phyloP scores from a whole-genome alignment of 805 yeast genomes.

The Yarrowia sp. region DNA sequence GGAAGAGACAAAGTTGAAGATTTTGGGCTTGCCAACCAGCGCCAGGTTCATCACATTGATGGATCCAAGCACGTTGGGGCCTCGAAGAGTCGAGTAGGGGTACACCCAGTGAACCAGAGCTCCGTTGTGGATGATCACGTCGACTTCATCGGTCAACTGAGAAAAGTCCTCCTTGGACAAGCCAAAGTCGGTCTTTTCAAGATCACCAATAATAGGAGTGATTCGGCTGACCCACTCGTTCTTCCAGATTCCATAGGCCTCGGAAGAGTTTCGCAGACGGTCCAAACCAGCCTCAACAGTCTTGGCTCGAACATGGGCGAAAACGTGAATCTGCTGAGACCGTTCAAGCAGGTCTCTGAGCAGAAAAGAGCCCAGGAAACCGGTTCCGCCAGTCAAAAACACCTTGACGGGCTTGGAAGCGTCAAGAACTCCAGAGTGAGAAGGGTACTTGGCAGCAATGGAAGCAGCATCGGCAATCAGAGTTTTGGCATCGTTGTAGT shows the following conservation, averaged over 20 bases:
- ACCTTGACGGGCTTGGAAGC: conserved; percentile 51
- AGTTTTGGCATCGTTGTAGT: conserved; percentile 71
- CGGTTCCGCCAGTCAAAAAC: conserved; percentile 93
- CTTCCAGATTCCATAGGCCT: conserved; percentile 79
- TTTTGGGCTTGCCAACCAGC: conserved; percentile 76
- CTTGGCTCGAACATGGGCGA: conserved; percentile 88
- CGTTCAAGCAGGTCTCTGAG: conserved; percentile 71
- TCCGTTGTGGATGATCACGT: conserved; percentile 90
- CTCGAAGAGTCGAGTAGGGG: conserved; percentile 86
- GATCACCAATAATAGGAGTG: conserved; percentile 77
- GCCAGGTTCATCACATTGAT: conserved; percentile 78
- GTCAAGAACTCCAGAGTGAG: conserved; percentile 44
- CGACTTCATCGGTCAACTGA: conserved; percentile 56
- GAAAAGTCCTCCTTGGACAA: conserved; percentile 57
- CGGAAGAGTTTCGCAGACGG: conserved; percentile 71
- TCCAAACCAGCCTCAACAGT: conserved; percentile 66
- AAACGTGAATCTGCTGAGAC: conserved; percentile 51
- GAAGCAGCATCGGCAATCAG: conserved; percentile 40
- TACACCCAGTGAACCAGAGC: conserved; percentile 99
- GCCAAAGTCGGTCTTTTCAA: conserved; percentile 73
- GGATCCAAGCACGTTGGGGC: conserved; percentile 88
- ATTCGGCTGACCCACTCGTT: conserved; percentile 57
- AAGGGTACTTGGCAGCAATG: conserved; percentile 46
- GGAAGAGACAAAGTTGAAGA: conserved; percentile 88
- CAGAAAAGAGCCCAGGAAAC: conserved; percentile 91